Conservation (phyloP, 192 early-diverging fungal species). For the Podochytrium sp. region DNA sequence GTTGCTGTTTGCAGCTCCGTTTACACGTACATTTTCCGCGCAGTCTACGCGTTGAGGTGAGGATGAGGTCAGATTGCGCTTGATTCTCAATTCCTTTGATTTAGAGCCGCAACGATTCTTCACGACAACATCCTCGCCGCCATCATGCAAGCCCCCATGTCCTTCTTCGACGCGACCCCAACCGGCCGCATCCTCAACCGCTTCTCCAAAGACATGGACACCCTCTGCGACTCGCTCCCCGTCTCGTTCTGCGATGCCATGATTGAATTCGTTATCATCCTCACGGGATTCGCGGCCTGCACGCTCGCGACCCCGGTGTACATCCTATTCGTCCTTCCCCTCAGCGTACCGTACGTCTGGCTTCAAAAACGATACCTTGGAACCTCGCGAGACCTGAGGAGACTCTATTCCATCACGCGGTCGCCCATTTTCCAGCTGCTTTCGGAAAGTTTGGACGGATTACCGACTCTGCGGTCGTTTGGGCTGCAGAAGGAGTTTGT, state of each 20-base stretch:
- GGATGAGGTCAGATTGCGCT: neutral
- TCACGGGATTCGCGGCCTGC: constrained; percentile 21
- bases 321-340: constrained; percentile 20
- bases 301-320: constrained; percentile 19
- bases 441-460: constrained; percentile 74
- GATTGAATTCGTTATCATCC: constrained; percentile 15
- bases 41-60: constrained; percentile 20
- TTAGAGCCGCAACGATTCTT: constrained; percentile 25
- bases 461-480: constrained; percentile 86
- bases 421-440: constrained; percentile 72
- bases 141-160: constrained; percentile 64
- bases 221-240: constrained; percentile 20
- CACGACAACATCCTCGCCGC: constrained; percentile 18
- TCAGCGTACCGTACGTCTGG: constrained; percentile 20
- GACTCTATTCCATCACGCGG: constrained; percentile 76
- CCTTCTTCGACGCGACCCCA: constrained; percentile 92
- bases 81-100: neutral
- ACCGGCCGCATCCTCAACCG: constrained; percentile 73
- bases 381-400: constrained; percentile 84
- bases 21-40: constrained; percentile 18
- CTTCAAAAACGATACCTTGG: constrained; percentile 61
- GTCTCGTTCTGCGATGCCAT: constrained; percentile 19
- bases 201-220: constrained; percentile 37
- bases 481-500: constrained; percentile 78
- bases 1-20: neutral